Base-by-base conservation (phyloP, 1,284 basidiomycete genomes). In the Bjerkandera adusta region DNA sequence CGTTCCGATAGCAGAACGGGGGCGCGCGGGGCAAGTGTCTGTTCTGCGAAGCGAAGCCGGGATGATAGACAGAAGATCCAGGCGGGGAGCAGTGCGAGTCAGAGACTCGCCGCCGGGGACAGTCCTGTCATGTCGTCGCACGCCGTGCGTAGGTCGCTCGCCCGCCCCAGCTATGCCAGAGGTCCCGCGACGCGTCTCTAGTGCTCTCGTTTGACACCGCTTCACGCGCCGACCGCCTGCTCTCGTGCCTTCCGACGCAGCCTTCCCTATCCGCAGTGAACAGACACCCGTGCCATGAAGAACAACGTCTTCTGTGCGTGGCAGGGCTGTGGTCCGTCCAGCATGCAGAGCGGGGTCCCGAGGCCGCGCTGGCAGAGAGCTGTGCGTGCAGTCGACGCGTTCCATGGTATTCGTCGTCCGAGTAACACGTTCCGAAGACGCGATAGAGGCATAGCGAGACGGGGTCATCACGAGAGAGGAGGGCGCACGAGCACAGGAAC, bases 121-220 rank as follows among this genome's bases (percentile, higher is more conserved):
- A n/a, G n/a, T n/a, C n/a, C n/a, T 6, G 3, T 12, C 30, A 6
- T 13, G 21, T 12, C 18, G n/a, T n/a, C 12, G 22, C 20, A 34
- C 30, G 35, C 41, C 16, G 29, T 43, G 13, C 13, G 41, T 34
- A 25, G 13, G 7, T 16, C 26, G 41, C 41, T 43, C 41, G n/a
- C 32, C 35, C 32, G 29, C n/a, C 18, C 13, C 16, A 20, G 41
- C 3, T 32, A 18, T 26, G 55, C 58, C 55, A 57, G 37, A 45
- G 51, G 49, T 47, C 16, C 73, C 72, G 69, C 70, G 72, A 73
- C 68, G 68, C 69, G 55, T 70, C 71, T 75, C 75, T 76, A 60
- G 72, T 68, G 62, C 52, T 50, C 49, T 39, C 49, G 43, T 27
- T 55, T 51, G 61, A 57, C 58, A 60, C 51, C 55, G 34, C 42